Evolutionary conservation across 148 eudicot genomes (phyloP), one percentile per base, ranked within the genome.

Genomic region (Rhododendron vialii): DNA sequence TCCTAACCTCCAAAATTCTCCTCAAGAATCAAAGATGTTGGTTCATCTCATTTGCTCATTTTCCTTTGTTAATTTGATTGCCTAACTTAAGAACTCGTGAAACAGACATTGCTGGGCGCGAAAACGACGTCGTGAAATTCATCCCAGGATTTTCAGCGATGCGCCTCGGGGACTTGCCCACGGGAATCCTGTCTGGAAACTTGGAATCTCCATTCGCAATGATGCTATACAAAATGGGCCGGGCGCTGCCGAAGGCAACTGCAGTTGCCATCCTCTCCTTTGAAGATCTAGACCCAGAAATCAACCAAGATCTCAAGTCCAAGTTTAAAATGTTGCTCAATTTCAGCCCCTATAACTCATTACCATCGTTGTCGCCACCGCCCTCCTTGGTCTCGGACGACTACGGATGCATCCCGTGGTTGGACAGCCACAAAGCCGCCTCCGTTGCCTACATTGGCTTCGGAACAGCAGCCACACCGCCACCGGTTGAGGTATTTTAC

Each of bases 371-470:
- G 8, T 87, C 88, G 1, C 87, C 88, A 12, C 84, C 89, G 35
- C 81, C 77, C 0, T 41, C 50, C 2, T 57, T 28, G 0, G 7
- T 73, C 3, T 22, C 80, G 0, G 94, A 93, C 65, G 75, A 84
- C 41, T 77, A 89, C 36, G 85, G 84, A 2, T 94, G 96, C 88
- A 65, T 94, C 0, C 55, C 90, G 2, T 95, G 93, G 94, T 80
- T 94, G 33, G 92, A 92, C 45, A 86, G 57, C 7, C 92, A 88
- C 1, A 81, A 59, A 4, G 59, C 87, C 13, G 67, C 53, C 1
- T 91, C 92, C 0, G 95, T 93, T 0, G 92, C 91, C 0, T 95
- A 95, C 65, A 89, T 95, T 5, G 90, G 92, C 84, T 95, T 94
- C 36, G 98, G 98, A 4, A 90, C 92, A 2, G 84, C 89, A 0